phyloP scores from a whole-genome alignment of 2,329 filamentous ascomycete species.

The Daldinia eschscholtzii region DNA sequence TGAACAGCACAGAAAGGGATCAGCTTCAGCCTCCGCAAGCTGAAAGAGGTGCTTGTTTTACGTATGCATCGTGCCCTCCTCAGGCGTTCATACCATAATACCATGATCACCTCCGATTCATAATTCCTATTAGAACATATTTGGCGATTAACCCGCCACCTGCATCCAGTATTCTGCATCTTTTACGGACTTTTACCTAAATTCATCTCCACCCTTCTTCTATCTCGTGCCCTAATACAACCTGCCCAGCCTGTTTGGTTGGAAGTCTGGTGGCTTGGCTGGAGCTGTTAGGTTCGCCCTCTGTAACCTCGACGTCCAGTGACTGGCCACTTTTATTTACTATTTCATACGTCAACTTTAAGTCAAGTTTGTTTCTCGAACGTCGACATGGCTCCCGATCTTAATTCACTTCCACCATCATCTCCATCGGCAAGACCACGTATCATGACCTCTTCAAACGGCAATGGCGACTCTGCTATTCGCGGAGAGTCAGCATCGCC shows the following conservation, averaged over 20 bases:
- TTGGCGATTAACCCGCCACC: conserved; percentile 21
- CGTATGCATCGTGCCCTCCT: conserved; percentile 3
- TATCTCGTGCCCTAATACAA: conserved; percentile 5
- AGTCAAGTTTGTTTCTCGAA: conserved; percentile 1
- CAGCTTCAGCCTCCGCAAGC: conserved; percentile 22
- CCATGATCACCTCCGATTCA: conserved; percentile 30
- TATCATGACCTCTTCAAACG: conserved; percentile 54
- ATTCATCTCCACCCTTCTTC: conserved; percentile 10
- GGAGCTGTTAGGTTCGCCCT: conserved; percentile 21
- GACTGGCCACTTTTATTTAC: conserved; percentile 7
- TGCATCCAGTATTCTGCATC: conserved; percentile 14
- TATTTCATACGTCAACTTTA: conserved; percentile 20
- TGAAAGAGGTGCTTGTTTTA: neutral
- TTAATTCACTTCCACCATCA: conserved; percentile 69
- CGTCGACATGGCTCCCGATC: conserved; percentile 64
- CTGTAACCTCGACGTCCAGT: conserved; percentile 26
- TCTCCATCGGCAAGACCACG: conserved; percentile 53
- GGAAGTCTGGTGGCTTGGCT: conserved; percentile 25
- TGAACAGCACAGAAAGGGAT: conserved; percentile 24
- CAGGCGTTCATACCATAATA: conserved; percentile 31
- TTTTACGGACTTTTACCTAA: conserved; percentile 11
- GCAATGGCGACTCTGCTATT: conserved; percentile 48
- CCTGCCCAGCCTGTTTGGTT: neutral
- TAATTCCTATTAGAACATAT: conserved; percentile 24
- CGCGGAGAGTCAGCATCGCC: conserved; percentile 67